Evolutionary conservation across 1,139 yeast genomes (phyloP).

Genomic region (Protomyces gravidus): DNA sequence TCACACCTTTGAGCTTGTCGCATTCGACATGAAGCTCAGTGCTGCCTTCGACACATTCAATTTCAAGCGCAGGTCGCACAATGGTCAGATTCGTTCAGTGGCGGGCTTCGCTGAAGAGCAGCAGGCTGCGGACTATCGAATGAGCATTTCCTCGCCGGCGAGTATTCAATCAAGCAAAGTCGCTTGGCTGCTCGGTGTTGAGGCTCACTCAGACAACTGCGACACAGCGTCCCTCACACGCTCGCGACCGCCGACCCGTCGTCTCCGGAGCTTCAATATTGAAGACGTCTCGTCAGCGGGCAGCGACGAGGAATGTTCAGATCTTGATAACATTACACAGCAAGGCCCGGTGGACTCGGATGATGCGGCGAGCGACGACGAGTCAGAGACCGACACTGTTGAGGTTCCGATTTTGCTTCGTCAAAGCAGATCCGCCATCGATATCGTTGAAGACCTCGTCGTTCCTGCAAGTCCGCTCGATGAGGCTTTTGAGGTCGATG

Average conservation of each 20-base stretch:
- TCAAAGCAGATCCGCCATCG: neutral
- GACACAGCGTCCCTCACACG: neutral
- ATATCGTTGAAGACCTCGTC: neutral
- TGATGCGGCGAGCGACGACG: neutral
- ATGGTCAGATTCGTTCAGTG: neutral
- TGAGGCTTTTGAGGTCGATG: neutral
- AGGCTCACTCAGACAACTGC: neutral
- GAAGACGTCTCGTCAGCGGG: neutral
- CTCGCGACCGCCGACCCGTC: neutral
- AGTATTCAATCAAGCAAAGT: neutral
- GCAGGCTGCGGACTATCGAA: neutral
- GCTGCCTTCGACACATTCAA: neutral
- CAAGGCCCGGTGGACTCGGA: neutral
- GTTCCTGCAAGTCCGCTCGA: neutral
- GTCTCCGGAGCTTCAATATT: neutral
- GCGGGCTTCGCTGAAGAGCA: neutral
- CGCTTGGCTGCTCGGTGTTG: neutral
- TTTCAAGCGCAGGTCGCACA: neutral
- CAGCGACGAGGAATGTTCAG: neutral
- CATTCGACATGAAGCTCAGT: neutral
- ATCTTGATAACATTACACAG: constrained; percentile 3
- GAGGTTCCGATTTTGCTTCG: neutral
- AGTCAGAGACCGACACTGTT: neutral
- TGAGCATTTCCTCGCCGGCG: neutral
- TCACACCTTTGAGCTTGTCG: neutral